A percentile compares a stretch with the other conserved stretches of the same genome.
phyloP scores from a whole-genome alignment of 2,329 filamentous ascomycete genomes.

The Aspergillus sp. region DNA sequence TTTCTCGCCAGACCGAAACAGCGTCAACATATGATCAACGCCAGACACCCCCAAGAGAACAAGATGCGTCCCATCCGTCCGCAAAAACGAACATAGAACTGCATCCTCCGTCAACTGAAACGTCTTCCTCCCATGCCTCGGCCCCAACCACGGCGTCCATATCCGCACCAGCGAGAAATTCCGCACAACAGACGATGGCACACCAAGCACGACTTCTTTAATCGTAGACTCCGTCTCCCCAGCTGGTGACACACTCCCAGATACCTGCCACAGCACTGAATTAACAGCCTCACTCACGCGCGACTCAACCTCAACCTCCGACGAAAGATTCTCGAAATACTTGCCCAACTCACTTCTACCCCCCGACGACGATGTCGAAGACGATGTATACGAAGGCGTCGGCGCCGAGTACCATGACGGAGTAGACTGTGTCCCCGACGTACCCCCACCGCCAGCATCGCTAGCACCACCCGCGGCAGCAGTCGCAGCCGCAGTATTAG shows the following conservation, averaged over 20 bases:
- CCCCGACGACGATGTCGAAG: slow-evolving; percentile 8
- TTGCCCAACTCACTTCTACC: slow-evolving; percentile 16
- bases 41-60: slow-evolving; percentile 75
- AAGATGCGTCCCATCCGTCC: slow-evolving; percentile 62
- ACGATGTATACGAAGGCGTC: background rate
- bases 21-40: slow-evolving; percentile 60
- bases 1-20: slow-evolving; percentile 58
- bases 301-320: slow-evolving; percentile 27
- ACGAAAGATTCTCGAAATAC: slow-evolving; percentile 30
- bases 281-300: slow-evolving; percentile 36
- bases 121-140: slow-evolving; percentile 65
- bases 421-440: background rate
- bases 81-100: slow-evolving; percentile 70
- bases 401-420: background rate
- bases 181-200: slow-evolving; percentile 57
- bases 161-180: slow-evolving; percentile 78
- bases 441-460: too few species aligned
- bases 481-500: slow-evolving; percentile 6
- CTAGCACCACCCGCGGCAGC: background rate
- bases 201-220: slow-evolving; percentile 54
- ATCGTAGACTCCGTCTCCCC: slow-evolving; percentile 50
- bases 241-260: slow-evolving; percentile 54
- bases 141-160: slow-evolving; percentile 79
- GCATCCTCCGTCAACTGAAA: slow-evolving; percentile 71
- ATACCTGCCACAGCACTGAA: slow-evolving; percentile 39